Evolutionary conservation across 2,329 filamentous ascomycete species (phyloP).

Genomic region (Talaromyces verruculosus): DNA sequence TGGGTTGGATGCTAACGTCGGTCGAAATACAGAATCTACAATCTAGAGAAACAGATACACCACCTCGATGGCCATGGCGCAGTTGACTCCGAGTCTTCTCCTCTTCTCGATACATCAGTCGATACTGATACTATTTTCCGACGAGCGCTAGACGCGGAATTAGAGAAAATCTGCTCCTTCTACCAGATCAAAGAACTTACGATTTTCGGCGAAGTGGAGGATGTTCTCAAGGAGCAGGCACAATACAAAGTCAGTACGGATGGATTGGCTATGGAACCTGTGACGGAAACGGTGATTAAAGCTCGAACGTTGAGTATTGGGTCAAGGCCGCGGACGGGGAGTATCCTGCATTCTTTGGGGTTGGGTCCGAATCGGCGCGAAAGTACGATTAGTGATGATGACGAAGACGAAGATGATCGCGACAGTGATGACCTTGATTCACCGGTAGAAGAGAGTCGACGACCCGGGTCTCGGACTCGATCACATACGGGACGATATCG

Average conservation of each 20-base stretch:
- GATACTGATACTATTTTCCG: conserved; percentile 81
- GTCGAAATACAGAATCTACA: conserved; percentile 70
- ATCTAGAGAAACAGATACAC: conserved; percentile 81
- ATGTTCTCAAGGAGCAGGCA: conserved; percentile 72
- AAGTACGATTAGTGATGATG: conserved; percentile 47
- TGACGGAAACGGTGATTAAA: conserved; percentile 44
- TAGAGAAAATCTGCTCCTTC: conserved; percentile 93
- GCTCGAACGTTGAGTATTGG: conserved; percentile 42
- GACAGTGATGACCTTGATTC: conserved; percentile 63
- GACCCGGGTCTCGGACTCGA: conserved; percentile 23
- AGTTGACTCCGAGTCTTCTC: conserved; percentile 78
- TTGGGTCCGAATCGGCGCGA: conserved; percentile 46
- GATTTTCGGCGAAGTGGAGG: conserved; percentile 75
- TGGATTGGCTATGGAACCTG: conserved; percentile 45
- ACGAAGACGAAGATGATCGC: conserved; percentile 49
- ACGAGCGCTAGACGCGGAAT: conserved; percentile 77
- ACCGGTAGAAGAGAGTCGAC: conserved; percentile 43
- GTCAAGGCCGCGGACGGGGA: conserved; percentile 47
- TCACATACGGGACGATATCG: conserved; percentile 29
- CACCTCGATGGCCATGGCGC: conserved; percentile 53
- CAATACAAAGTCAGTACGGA: conserved; percentile 62
- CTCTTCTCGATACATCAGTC: conserved; percentile 65
- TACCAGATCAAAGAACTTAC: conserved; percentile 87
- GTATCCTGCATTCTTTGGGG: conserved; percentile 55
- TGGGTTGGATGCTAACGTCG: not conserved